Base-by-base conservation (phyloP, 2,329 filamentous ascomycete species). In the Blastomyces gilchristii region DNA sequence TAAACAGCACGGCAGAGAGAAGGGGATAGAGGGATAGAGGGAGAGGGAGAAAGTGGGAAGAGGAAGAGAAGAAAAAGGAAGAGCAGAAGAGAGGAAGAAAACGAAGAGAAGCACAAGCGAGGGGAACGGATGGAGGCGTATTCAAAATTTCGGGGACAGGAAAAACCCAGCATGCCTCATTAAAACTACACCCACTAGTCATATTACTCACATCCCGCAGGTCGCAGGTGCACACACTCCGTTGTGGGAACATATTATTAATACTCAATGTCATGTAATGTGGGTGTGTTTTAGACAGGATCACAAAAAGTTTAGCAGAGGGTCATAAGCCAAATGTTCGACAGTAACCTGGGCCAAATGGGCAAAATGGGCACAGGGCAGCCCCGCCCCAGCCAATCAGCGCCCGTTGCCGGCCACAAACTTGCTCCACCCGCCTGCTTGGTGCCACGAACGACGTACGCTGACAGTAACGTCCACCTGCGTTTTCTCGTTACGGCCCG, bases 401-500 rank as follows among this genome's bases (percentile, higher is more conserved):
- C 47, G 47, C 22, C 47, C 11, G 47, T 7, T 28, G 28, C 12
- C 12, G 28, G 5, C 31, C 25, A 16, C 11, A 8, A 49, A n/a
- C 18, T 5, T 2, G 2, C 41, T 45, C 41, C 16, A 47, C 18
- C 43, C 14, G 6, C 14, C 64, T 72, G 69, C 69, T 67, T 73
- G 75, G 75, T 75, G 75, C 75, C 74, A 77, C 75, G 75, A 76
- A 77, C 75, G 74, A 76, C 28, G 28, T 31, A 22, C n/a, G n/a
- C n/a, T 22, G n/a, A 22, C n/a, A 22, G n/a, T 22, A 22, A 22
- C 28, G 28, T 31, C 28, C 28, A 31, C 28, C 28, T 31, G 28
- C 28, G 28, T 31, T 1, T 50, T 50, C 22, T 50, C 47, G n/a
- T 50, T 50, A 50, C 47, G 1, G 18, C 2, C 3, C 9, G 43